Conservation (phyloP, 2,329 filamentous ascomycete genomes). For the Ascochyta pisi region DNA sequence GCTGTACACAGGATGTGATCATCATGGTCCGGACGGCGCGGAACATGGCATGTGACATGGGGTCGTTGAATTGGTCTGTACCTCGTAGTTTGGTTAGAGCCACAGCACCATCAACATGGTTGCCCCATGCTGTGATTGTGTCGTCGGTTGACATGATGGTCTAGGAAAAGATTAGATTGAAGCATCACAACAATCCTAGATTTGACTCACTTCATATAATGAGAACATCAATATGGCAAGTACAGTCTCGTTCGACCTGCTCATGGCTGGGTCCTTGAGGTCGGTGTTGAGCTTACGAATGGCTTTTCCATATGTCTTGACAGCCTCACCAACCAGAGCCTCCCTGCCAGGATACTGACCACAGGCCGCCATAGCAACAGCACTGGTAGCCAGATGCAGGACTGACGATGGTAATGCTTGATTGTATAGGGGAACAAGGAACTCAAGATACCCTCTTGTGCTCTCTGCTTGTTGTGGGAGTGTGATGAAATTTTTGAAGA, state of each 20-base stretch:
- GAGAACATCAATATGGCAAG: conserved; percentile 51
- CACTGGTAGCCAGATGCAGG: conserved; percentile 50
- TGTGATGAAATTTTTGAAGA: conserved; percentile 52
- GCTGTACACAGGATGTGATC: conserved; percentile 51
- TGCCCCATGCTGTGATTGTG: conserved; percentile 48
- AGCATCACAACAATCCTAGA: background rate
- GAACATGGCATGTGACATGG: conserved; percentile 48
- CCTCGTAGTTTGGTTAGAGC: conserved; percentile 49
- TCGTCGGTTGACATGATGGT: conserved; percentile 49
- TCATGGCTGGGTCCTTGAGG: conserved; percentile 43
- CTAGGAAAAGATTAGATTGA: conserved; percentile 19
- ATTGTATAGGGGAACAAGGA: conserved; percentile 49
- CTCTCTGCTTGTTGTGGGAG: conserved; percentile 48
- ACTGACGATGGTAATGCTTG: conserved; percentile 42
- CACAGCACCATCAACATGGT: conserved; percentile 52
- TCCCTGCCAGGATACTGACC: conserved; percentile 49
- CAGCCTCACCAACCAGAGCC: conserved; percentile 43
- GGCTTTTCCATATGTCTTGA: conserved; percentile 47
- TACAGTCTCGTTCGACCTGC: conserved; percentile 49
- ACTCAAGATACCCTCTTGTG: conserved; percentile 49
- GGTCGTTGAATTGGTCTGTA: conserved; percentile 48
- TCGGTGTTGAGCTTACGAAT: conserved; percentile 47
- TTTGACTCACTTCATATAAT: conserved; percentile 49
- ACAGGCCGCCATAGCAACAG: conserved; percentile 48
- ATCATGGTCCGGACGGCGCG: conserved; percentile 52